Base-by-base conservation (phyloP, 2,329 filamentous ascomycete genomes). In the Colletotrichum lupini region DNA sequence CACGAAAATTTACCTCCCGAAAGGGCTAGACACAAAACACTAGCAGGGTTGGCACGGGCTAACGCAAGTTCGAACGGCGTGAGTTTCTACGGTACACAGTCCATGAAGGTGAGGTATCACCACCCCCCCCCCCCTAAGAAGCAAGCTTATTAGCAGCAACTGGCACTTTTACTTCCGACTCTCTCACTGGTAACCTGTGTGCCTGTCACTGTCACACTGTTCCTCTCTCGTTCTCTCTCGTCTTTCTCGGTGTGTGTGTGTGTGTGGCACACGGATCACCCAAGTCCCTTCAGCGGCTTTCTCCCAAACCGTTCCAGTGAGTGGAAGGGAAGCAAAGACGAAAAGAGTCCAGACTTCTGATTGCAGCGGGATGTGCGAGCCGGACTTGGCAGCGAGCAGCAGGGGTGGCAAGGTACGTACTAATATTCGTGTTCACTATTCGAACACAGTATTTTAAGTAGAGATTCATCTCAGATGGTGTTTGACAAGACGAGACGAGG, bases 341-440 rank as follows among this genome's bases (percentile, higher is more conserved):
- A 63, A 24, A 24, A 61, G 37, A 63, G 59, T 64, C 70, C 67
- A 60, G 70, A 56, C 66, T 64, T 35, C 59, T 55, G 70, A 73
- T 73, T 71, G 60, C 71, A 70, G 67, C 71, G 46, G 55, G 56
- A 71, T 58, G 56, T 11, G 52, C 56, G 63, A 65, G 71, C 67
- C 67, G 67, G 52, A 16, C 61, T 55, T 64, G 61, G 61, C 61
- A 64, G 61, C 42, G 42, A 49, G 16, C n/a, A 16, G 28, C 53
- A 42, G 30, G 35, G 30, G 22, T 12, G 57, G 22, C 3, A 3
- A 37, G 32, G 16, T 65, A 65, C 62, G 62, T 65, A 56, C 32
- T 12, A 0, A 42, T 42, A 42, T 42, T 42, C 37, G 37, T 42
- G 37, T 42, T 19, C 37, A 42, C 37, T 42, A 42, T 42, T 42